Conservation (phyloP, 345 rosid species). For the Linum trigynum region DNA sequence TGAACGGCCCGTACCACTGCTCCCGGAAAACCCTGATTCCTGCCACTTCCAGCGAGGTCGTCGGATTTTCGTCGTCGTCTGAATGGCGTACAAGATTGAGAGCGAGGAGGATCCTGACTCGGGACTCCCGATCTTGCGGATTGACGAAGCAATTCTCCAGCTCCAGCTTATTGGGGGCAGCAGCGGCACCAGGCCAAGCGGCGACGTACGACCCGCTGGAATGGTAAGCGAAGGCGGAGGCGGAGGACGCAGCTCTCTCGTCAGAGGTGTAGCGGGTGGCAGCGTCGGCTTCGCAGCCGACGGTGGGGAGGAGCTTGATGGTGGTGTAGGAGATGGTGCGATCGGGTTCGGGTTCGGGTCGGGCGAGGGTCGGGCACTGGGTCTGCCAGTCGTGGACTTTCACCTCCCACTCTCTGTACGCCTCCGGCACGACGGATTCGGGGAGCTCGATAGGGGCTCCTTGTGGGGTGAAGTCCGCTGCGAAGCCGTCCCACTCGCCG, state of each 20-base stretch:
- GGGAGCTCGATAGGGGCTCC: slow-evolving; percentile 78
- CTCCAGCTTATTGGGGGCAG: slow-evolving; percentile 30
- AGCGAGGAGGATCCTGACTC: slow-evolving; percentile 63
- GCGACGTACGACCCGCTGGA: slow-evolving; percentile 68
- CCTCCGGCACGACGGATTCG: slow-evolving; percentile 79
- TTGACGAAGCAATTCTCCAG: slow-evolving; percentile 75
- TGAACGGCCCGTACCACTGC: slow-evolving; percentile 85
- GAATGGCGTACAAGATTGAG: not conserved
- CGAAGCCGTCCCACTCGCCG: slow-evolving; percentile 97
- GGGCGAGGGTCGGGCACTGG: slow-evolving; percentile 87
- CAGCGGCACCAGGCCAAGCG: slow-evolving; percentile 45
- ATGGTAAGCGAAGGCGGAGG: slow-evolving; percentile 55
- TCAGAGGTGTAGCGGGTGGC: slow-evolving; percentile 63
- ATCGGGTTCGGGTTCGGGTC: slow-evolving; percentile 15
- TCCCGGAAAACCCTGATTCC: slow-evolving; percentile 56
- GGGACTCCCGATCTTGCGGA: slow-evolving; percentile 71
- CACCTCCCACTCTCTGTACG: slow-evolving; percentile 94
- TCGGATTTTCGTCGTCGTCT: slow-evolving; percentile 24
- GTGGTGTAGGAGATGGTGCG: slow-evolving; percentile 39
- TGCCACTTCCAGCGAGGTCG: slow-evolving; percentile 22
- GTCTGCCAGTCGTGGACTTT: slow-evolving; percentile 97
- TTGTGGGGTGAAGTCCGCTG: slow-evolving; percentile 66
- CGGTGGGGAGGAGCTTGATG: slow-evolving; percentile 86
- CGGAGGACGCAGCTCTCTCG: slow-evolving; percentile 30
- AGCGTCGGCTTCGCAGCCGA: slow-evolving; percentile 97